These are phyloP conservation scores for Dipteronia dyeriana DNA, from an alignment of 345 rosid species.

Conservation along the genomic window DNA sequence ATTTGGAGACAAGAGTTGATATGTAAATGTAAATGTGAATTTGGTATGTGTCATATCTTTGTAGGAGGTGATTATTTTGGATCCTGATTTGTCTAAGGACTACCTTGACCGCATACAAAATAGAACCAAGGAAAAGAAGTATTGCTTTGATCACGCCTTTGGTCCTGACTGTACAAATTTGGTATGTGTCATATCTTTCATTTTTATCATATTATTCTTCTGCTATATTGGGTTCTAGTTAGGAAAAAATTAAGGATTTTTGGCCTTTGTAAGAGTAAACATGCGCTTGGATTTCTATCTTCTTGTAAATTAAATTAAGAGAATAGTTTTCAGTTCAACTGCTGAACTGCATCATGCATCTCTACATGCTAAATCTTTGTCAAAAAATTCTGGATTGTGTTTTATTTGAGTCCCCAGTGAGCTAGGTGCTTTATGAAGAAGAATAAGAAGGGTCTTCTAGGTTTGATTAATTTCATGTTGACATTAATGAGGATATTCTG, in stretches of 20 bases:
- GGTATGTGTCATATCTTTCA: conserved; percentile 30
- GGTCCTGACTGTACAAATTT: conserved; percentile 64
- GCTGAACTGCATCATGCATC: background rate
- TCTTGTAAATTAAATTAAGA: background rate
- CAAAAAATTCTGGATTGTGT: background rate
- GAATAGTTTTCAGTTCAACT: background rate
- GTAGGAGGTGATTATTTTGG: conserved; percentile 82
- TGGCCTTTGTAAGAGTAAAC: background rate
- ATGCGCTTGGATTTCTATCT: background rate
- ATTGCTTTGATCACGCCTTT: conserved; percentile 85
- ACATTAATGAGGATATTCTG: background rate
- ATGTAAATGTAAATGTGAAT: background rate
- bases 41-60: no score
- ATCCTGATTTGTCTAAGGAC: conserved; percentile 86
- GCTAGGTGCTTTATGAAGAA: background rate
- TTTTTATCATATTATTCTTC: background rate
- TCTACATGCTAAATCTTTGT: background rate
- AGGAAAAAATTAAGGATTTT: background rate
- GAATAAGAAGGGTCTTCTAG: background rate
- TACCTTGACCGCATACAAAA: conserved; percentile 80
- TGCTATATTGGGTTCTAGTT: background rate
- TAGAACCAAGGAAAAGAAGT: conserved; percentile 82
- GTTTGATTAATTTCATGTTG: background rate
- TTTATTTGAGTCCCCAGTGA: background rate
- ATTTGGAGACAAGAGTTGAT: background rate